Base-by-base conservation (phyloP, 441 rosid species). In the Erysimum cheiri region DNA sequence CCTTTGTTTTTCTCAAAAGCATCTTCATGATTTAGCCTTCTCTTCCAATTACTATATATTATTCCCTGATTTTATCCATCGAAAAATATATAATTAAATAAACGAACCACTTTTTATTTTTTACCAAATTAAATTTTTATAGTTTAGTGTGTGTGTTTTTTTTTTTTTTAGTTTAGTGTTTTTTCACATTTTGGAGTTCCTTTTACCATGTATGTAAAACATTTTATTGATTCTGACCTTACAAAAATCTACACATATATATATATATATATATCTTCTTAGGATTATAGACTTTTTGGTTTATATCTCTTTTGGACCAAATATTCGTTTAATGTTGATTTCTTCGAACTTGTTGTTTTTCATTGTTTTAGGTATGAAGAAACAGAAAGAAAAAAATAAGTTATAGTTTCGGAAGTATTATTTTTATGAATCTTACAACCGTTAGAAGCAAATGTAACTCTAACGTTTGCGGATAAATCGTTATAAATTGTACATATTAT, bases 1-100 rank as follows among this genome's bases (percentile, higher is more conserved):
- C 59, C 36, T 59, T 53, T 70, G 29, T 67, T 31, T 19, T n/a
- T 14, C 15, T 26, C n/a, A 5, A 53, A 71, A 62, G 69, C 55
- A 63, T 1, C 6, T 43, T 71, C 46, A 62, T 61, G 36, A 49
- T 70, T 62, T 71, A 62, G 6, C 58, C 64, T 62, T 46, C 64
- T 35, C 39, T 2, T 52, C 47, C 54, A 43, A 48, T 71, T 54
- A 29, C 33, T 50, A 53, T 71, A 54, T 71, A 52, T 32, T 70
- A 70, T 70, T 36, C 60, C 4, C 26, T 49, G n/a, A 22, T 59
- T 48, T 48, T 48, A 49, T 64, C 43, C 31, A 46, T 19, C 3
- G 13, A 7, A 4, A 10, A 31, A 22, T 33, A 55, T 8, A 26
- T 50, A 10, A 17, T 2, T 19, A 0, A 26, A 11, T 2, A 55